Conservation (phyloP, 352 stramenopile species). For the Pythium brassicae region DNA sequence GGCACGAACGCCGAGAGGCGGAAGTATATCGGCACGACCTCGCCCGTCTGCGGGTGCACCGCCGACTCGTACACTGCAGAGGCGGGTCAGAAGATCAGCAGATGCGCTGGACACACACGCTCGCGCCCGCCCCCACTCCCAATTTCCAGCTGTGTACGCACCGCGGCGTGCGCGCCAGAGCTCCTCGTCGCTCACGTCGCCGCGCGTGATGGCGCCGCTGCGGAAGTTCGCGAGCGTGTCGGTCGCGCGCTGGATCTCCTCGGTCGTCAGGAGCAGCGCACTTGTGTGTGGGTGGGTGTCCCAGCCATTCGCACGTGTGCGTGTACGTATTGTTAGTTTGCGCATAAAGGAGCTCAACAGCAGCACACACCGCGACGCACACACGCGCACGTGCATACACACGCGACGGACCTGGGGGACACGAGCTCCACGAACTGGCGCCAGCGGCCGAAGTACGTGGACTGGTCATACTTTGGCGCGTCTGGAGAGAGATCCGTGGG, state of each 20-base stretch:
- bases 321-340: neutral
- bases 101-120: too few relatives aligned
- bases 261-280: constrained; percentile 58
- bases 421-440: constrained; percentile 83
- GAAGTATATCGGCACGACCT: constrained; percentile 60
- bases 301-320: neutral
- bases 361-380: too few relatives aligned
- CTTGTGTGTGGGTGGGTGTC: constrained; percentile 18
- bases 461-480: constrained; percentile 78
- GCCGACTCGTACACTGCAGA: constrained; percentile 73
- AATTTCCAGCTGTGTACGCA: constrained; percentile 20
- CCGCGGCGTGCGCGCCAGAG: constrained; percentile 74
- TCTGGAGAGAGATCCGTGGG: constrained; percentile 20
- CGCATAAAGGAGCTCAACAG: too few relatives aligned
- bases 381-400: too few relatives aligned
- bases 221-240: constrained; percentile 55
- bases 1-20: constrained; percentile 83
- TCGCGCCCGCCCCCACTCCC: too few relatives aligned
- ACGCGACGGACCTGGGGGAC: constrained; percentile 48
- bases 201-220: constrained; percentile 35
- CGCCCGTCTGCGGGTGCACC: constrained; percentile 80
- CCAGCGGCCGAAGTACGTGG: constrained; percentile 82
- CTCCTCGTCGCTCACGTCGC: constrained; percentile 51
- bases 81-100: too few relatives aligned
- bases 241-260: constrained; percentile 57